Percentiles rank a stretch among this genome's conserved stretches.
Evolutionary conservation across 73 alveolate species (phyloP).

Genomic region (Paramecium caudatum): DNA sequence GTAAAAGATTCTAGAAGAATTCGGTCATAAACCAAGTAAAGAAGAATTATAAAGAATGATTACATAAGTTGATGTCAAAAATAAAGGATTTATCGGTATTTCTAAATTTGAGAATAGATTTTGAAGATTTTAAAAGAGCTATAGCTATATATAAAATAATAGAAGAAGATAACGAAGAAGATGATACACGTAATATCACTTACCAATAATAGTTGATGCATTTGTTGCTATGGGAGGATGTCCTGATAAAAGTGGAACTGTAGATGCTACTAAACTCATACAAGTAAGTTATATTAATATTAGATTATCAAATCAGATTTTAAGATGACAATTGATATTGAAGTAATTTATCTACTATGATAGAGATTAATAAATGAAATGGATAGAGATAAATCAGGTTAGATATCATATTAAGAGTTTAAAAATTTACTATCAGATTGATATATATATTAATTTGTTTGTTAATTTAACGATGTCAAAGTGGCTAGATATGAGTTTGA

Average conservation of each 20-base stretch:
- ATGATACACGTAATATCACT: conserved; percentile 56
- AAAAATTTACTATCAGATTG: conserved; percentile 69
- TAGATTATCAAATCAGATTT: conserved; percentile 86
- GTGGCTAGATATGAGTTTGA: conserved; percentile 51
- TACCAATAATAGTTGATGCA: conserved; percentile 86
- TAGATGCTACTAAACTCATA: conserved; percentile 20
- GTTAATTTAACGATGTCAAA: conserved; percentile 68
- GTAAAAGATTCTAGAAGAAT: conserved; percentile 83
- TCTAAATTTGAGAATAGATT: conserved; percentile 58
- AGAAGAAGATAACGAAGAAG: conserved; percentile 60
- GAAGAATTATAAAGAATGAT: conserved; percentile 83
- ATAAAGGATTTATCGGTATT: conserved; percentile 80
- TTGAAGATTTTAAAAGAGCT: conserved; percentile 69
- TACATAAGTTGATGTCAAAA: conserved; percentile 89
- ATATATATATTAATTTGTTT: conserved; percentile 44
- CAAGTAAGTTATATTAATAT: conserved; percentile 82
- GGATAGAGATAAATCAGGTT: conserved; percentile 93
- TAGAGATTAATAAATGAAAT: conserved; percentile 80
- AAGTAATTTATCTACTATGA: conserved; percentile 63
- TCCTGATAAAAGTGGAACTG: conserved; percentile 91
- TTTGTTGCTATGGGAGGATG: conserved; percentile 98
- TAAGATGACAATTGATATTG: conserved; percentile 94
- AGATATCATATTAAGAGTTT: conserved; percentile 91
- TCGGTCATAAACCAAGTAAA: conserved; percentile 86
- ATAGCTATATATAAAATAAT: conserved; percentile 60